Conservation (phyloP, 1,284 basidiomycete species). For the Retiboletus flavoniger region DNA sequence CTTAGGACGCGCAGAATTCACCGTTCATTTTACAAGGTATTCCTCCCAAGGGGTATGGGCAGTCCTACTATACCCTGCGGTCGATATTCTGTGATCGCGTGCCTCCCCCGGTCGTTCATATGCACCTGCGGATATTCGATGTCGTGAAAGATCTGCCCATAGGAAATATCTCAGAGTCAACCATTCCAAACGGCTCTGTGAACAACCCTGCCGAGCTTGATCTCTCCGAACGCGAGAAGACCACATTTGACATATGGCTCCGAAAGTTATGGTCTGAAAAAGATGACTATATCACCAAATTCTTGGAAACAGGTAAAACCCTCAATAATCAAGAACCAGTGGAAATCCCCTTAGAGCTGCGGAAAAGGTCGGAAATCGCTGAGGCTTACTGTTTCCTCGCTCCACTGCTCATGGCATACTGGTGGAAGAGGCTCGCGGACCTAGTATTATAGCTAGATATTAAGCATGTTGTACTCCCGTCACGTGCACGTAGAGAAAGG, state of each 20-base stretch:
- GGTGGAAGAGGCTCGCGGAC: constrained; percentile 44
- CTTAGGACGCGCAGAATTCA: constrained; percentile 3
- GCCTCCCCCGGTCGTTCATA: constrained; percentile 82
- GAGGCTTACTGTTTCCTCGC: constrained; percentile 71
- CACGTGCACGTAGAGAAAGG: constrained; percentile 9
- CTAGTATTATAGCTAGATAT: constrained; percentile 22
- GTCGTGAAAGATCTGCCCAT: constrained; percentile 67
- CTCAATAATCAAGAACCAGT: constrained; percentile 34
- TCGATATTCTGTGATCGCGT: constrained; percentile 85
- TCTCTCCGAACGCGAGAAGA: constrained; percentile 66
- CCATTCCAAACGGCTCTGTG: constrained; percentile 31
- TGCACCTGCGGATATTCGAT: constrained; percentile 80
- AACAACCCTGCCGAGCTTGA: constrained; percentile 50
- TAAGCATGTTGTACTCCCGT: constrained; percentile 14
- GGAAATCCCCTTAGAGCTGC: constrained; percentile 61
- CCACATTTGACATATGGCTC: constrained; percentile 82
- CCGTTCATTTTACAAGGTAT: constrained; percentile 47
- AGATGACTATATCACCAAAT: constrained; percentile 70
- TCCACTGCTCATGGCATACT: constrained; percentile 55
- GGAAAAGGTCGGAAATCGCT: constrained; percentile 51
- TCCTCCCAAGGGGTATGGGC: constrained; percentile 70
- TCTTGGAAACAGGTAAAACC: constrained; percentile 52
- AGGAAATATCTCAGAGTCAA: constrained; percentile 47
- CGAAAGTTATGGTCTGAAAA: constrained; percentile 80
- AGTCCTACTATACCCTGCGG: constrained; percentile 83